These are phyloP conservation scores for Nicotiana paniculata DNA, from an alignment of 257 asterid genomes.

Conservation along the genomic window DNA sequence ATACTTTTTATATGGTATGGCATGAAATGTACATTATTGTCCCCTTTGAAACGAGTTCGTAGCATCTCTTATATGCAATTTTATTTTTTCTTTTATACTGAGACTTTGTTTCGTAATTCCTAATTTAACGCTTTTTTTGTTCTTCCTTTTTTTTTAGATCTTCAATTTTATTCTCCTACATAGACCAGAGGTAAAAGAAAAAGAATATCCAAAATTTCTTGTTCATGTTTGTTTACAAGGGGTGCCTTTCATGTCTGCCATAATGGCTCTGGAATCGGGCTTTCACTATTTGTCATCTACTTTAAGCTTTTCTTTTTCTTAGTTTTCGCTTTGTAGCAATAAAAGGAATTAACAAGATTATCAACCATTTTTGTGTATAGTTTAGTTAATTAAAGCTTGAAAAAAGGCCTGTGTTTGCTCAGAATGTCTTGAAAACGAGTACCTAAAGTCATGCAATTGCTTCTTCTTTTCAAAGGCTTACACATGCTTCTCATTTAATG, in stretches of 20 bases:
- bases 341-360: neutral
- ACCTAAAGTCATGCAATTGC: neutral
- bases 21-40: too few species aligned
- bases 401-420: neutral
- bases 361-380: neutral
- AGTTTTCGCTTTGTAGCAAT: neutral
- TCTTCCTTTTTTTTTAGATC: too few species aligned
- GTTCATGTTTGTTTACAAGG: neutral
- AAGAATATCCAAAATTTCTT: conserved; percentile 11
- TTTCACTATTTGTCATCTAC: conserved; percentile 2
- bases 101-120: too few species aligned
- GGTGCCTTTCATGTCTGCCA: conserved; percentile 12
- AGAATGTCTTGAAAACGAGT: neutral
- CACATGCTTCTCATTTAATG: neutral
- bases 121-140: too few species aligned
- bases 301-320: conserved; percentile 14
- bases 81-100: too few species aligned
- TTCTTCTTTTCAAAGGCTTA: neutral
- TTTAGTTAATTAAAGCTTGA: neutral
- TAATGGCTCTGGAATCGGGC: conserved; percentile 3
- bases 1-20: too few species aligned
- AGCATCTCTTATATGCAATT: too few species aligned
- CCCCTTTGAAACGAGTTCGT: too few species aligned
- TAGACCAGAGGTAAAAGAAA: neutral
- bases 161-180: neutral